Conservation (phyloP, 768 basidiomycete genomes). For the Pholiota conissans region DNA sequence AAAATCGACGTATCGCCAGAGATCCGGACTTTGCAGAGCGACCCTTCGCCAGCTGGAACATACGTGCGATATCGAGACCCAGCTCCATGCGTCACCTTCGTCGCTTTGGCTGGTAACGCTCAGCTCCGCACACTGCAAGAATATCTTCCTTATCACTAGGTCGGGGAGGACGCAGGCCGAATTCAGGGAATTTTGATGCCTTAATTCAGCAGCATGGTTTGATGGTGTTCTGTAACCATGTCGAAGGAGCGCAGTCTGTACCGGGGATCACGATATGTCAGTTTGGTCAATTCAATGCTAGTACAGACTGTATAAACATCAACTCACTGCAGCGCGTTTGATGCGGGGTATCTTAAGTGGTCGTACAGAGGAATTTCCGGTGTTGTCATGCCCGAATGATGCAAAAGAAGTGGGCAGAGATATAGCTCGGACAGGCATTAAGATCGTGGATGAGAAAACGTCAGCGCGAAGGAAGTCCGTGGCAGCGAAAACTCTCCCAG, state of each 20-base stretch:
- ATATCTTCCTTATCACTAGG: constrained; percentile 29
- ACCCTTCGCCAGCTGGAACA: constrained; percentile 37
- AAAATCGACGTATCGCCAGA: constrained; percentile 42
- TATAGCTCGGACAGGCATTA: constrained; percentile 16
- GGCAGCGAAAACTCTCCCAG: background rate
- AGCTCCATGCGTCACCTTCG: constrained; percentile 30
- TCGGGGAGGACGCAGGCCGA: constrained; percentile 27
- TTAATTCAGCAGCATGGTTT: constrained; percentile 11
- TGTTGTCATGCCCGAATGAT: background rate
- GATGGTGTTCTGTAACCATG: constrained; percentile 18
- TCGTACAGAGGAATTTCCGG: constrained; percentile 7
- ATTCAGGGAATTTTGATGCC: constrained; percentile 15
- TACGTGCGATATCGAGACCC: constrained; percentile 34
- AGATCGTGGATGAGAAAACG: background rate
- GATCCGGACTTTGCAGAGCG: constrained; percentile 28
- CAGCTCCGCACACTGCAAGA: constrained; percentile 25
- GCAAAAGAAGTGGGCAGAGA: constrained; percentile 4
- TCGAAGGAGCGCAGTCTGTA: constrained; percentile 24
- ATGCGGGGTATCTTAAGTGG: constrained; percentile 17
- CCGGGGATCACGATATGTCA: constrained; percentile 8
- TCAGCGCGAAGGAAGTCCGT: background rate
- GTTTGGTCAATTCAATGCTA: background rate
- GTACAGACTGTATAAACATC: background rate
- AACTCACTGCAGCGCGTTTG: constrained; percentile 18
- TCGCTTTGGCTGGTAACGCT: background rate